Base-by-base conservation (phyloP, 108 stramenopile species). In the Phaeodactylum tricornutum region DNA sequence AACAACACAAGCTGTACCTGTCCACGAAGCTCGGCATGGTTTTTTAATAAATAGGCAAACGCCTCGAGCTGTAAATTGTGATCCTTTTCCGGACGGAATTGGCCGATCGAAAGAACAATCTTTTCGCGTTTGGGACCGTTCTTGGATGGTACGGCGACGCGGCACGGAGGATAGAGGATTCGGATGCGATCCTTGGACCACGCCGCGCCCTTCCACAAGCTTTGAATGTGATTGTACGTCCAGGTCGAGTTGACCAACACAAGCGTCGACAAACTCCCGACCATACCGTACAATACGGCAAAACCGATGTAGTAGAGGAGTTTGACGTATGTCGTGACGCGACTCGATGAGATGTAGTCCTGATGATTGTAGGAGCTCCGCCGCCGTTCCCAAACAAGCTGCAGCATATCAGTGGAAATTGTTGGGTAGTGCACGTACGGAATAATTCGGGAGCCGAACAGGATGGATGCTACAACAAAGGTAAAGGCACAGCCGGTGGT, bases 61-160 rank as follows among this genome's bases (percentile, higher is more conserved):
- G 77, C 47, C 42, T 56, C 25, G 28, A 99, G 59, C 64, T 99
- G 98, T 0, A 96, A 69, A 2, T 33, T 24, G 50, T 98, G 96
- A 59, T 97, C 86, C 65, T 99, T 99, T 70, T 99, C 98, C 4
- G 98, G 98, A 40, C 98, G 74, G 62, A 99, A 99, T 50, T 99
- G 98, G 6, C 93, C 98, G 22, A 99, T 92, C 1, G 81, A 85
- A 4, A 97, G 31, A 39, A 96, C 74, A 23, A 81, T 60, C 26
- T 71, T 65, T 52, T 74, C 44, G 34, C 69, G 50, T 15, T 63
- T n/a, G 6, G 60, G 22, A 9, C 65, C 24, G n/a, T 48, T 55
- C 46, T 53, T 33, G 20, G 88, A 51, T 40, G 55, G 70, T 27
- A 49, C 43, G 5, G 37, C 20, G 15, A 87, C 74, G 43, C 88